Evolutionary conservation across 805 yeast genomes (phyloP).

Genomic region (Candida manassasensis): DNA sequence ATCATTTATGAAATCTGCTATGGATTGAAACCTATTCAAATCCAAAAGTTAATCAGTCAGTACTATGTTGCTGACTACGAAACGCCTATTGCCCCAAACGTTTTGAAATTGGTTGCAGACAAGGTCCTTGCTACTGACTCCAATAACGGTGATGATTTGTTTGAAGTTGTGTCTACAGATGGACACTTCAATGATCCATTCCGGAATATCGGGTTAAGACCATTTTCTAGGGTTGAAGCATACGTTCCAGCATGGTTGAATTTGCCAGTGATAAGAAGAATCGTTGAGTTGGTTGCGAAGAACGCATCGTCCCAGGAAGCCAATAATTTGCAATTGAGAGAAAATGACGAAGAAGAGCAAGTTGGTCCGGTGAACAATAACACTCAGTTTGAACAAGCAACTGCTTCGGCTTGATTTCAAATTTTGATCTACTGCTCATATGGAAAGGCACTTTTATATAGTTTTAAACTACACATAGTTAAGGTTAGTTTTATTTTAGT

Average conservation of each 20-base stretch:
- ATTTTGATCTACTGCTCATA: no score
- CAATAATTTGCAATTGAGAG: conserved; percentile 10
- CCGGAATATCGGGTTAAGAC: conserved; percentile 66
- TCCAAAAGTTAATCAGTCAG: conserved; percentile 85
- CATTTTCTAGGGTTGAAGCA: conserved; percentile 77
- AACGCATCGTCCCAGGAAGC: conserved; percentile 69
- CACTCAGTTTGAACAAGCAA: neutral
- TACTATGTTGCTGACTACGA: conserved; percentile 93
- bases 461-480: no score
- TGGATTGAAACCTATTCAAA: conserved; percentile 90
- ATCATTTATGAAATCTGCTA: conserved; percentile 93
- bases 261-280: conserved; percentile 81
- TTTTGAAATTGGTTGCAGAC: conserved; percentile 76
- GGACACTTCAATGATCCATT: conserved; percentile 84
- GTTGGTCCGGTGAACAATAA: conserved; percentile 4
- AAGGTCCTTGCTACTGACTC: conserved; percentile 60
- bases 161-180: conserved; percentile 62
- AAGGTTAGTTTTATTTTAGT: no score
- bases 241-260: conserved; percentile 94
- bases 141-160: conserved; percentile 54
- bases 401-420: neutral
- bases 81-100: conserved; percentile 80
- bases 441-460: no score
- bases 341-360: conserved; percentile 5
- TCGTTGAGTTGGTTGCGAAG: conserved; percentile 82